phyloP scores from a whole-genome alignment of 225 moss, liverwort and hornwort species.

The Physcomitrellopsis africana region DNA sequence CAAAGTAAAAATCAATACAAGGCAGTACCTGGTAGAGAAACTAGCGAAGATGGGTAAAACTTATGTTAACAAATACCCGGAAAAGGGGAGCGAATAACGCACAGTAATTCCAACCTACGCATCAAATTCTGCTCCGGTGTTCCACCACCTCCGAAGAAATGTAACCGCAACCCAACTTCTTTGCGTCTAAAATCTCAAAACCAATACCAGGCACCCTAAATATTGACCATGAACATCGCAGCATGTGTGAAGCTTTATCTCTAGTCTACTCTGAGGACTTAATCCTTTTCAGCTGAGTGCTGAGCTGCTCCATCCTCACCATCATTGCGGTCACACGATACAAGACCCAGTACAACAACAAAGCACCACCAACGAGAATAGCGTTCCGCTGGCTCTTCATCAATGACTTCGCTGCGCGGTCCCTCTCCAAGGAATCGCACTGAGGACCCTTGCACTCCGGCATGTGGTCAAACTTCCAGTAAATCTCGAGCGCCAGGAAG shows the following conservation, averaged over 20 bases:
- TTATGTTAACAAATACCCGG: neutral
- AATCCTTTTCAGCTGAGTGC: slow-evolving; percentile 52
- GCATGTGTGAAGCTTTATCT: neutral
- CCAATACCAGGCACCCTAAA: slow-evolving; percentile 8
- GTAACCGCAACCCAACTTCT: slow-evolving; percentile 8
- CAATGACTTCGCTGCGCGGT: slow-evolving; percentile 59
- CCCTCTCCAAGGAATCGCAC: slow-evolving; percentile 56
- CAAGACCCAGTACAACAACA: slow-evolving; percentile 66
- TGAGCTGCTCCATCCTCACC: slow-evolving; percentile 69
- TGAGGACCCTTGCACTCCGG: slow-evolving; percentile 50
- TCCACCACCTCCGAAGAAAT: slow-evolving; percentile 4
- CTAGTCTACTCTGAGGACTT: slow-evolving; percentile 48
- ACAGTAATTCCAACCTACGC: slow-evolving; percentile 19
- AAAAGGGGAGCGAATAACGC: neutral
- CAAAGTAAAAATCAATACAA: neutral
- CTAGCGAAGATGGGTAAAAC: neutral
- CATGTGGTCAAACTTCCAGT: slow-evolving; percentile 69
- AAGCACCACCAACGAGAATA: slow-evolving; percentile 50
- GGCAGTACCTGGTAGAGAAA: neutral
- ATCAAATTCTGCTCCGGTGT: slow-evolving; percentile 19
- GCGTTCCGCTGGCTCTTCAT: slow-evolving; percentile 74
- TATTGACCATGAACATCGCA: neutral
- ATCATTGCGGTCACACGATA: slow-evolving; percentile 64
- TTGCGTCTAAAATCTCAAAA: neutral
- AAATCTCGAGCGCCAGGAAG: slow-evolving; percentile 68